Conservation (phyloP, 176 grass and related monocot species). For the Pontederia paniculata region DNA sequence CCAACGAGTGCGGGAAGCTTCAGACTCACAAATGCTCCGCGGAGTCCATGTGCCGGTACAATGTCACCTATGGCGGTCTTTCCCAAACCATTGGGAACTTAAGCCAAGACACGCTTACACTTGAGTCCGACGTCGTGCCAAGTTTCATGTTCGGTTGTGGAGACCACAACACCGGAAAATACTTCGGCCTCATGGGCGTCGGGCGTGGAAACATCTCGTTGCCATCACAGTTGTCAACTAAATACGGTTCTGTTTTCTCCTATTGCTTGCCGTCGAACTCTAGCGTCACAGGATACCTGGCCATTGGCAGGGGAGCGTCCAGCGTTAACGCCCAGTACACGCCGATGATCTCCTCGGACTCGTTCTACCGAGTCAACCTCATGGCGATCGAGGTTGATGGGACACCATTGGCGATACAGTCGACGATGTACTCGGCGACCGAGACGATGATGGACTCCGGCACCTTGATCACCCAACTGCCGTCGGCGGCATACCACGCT, state of each 20-base stretch:
- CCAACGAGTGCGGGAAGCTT: slow-evolving; percentile 30
- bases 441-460: slow-evolving; percentile 6
- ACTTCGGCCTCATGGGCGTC: neutral
- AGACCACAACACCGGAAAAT: neutral
- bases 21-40: neutral
- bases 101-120: neutral
- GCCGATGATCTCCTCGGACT: neutral
- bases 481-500: neutral
- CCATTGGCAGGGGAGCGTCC: neutral
- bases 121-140: neutral
- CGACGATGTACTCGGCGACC: neutral
- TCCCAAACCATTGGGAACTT: neutral
- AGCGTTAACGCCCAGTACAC: neutral
- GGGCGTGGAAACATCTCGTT: neutral
- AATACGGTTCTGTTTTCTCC: neutral
- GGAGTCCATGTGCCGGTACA: neutral
- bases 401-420: neutral
- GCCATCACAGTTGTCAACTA: neutral
- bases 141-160: slow-evolving; percentile 7
- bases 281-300: neutral
- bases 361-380: slow-evolving; percentile 4
- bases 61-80: neutral
- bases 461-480: slow-evolving; percentile 6
- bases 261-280: slow-evolving; percentile 2
- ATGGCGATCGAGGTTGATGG: neutral